Conservation (phyloP, 306 rosid species). For the Castanea crenata region DNA sequence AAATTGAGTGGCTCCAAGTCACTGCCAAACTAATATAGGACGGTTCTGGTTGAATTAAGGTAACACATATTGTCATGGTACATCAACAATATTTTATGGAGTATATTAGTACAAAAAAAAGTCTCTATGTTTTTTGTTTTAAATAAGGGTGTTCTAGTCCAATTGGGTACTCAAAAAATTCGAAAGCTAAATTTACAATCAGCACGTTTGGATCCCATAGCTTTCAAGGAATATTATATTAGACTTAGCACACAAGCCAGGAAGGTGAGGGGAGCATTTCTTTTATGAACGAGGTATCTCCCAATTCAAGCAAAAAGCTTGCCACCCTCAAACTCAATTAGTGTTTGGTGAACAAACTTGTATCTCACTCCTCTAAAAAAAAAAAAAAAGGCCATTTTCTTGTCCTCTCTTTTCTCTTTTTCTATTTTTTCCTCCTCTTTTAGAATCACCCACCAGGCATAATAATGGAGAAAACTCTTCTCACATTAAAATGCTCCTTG, state of each 20-base stretch:
- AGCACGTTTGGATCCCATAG: slow-evolving; percentile 5
- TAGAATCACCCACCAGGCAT: not conserved
- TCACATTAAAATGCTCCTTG: not conserved
- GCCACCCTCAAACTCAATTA: slow-evolving; percentile 52
- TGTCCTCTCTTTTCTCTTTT: too few relatives aligned
- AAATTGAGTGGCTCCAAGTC: not conserved
- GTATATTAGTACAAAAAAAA: slow-evolving; percentile 7
- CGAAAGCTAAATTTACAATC: slow-evolving; percentile 5
- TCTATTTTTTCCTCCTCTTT: not conserved
- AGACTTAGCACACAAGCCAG: slow-evolving; percentile 56
- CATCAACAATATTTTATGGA: too few relatives aligned
- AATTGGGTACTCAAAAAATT: not conserved
- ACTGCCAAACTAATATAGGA: not conserved
- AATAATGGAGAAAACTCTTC: not conserved
- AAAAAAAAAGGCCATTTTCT: not conserved
- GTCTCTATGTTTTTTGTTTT: not conserved
- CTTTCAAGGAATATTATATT: slow-evolving; percentile 1
- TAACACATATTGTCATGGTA: not conserved
- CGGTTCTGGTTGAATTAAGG: not conserved
- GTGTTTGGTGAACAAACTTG: slow-evolving; percentile 62
- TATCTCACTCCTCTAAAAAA: slow-evolving; percentile 51
- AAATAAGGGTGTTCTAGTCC: slow-evolving; percentile 30
- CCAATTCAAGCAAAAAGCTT: slow-evolving; percentile 59
- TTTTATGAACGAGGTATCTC: slow-evolving; percentile 37
- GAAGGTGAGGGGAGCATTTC: slow-evolving; percentile 57